phyloP scores from a whole-genome alignment of 2,329 filamentous ascomycete species.

The Claviceps purpurea region DNA sequence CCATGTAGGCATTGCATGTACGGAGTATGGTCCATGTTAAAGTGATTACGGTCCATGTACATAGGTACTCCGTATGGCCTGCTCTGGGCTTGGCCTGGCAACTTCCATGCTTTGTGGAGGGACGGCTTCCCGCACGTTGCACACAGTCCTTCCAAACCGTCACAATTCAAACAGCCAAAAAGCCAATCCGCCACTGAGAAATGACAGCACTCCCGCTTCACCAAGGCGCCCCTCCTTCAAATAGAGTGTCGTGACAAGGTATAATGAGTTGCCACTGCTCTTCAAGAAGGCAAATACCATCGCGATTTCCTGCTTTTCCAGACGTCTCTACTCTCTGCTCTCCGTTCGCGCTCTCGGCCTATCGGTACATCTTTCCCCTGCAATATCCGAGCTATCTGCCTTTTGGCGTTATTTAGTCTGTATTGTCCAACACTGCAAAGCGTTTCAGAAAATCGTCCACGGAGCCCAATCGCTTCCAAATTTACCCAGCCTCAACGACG shows the following conservation, averaged over 20 bases:
- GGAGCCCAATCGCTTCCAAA: background rate
- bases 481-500: background rate
- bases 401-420: background rate
- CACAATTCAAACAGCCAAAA: background rate
- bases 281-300: background rate
- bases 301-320: background rate
- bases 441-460: background rate
- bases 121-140: background rate
- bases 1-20: no score
- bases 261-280: background rate
- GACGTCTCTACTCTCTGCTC: background rate
- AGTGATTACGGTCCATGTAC: background rate
- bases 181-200: background rate
- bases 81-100: no score
- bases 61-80: background rate
- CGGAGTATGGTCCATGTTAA: background rate
- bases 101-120: background rate
- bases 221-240: background rate
- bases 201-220: background rate
- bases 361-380: no score
- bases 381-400: no score
- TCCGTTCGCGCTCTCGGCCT: no score
- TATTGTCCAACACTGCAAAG: background rate
- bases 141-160: constrained; percentile 2
- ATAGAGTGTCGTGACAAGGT: background rate